Conservation (phyloP, 2,329 filamentous ascomycete species). For the Aspergillus flavus region DNA sequence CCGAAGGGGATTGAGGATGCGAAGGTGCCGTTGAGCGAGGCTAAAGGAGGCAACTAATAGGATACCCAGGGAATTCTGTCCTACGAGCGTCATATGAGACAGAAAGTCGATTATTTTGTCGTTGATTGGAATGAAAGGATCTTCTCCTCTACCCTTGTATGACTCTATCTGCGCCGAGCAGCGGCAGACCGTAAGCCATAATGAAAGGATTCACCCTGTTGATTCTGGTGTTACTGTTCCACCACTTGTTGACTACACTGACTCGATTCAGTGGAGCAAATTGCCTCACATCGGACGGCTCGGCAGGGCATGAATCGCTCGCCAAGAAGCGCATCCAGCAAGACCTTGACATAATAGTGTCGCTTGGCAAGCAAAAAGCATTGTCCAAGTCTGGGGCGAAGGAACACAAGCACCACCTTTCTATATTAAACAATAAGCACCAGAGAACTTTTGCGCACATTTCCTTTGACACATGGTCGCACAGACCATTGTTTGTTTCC, state of each 20-base stretch:
- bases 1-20: slow-evolving; percentile 16
- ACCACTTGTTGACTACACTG: not conserved
- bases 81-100: not conserved
- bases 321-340: not conserved
- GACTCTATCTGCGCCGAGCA: not conserved
- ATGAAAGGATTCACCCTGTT: not conserved
- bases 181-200: not conserved
- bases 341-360: not conserved
- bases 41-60: not conserved
- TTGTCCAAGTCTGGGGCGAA: not conserved
- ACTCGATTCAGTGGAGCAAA: not conserved
- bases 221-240: not conserved
- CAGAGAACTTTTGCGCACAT: not conserved
- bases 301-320: not conserved
- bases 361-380: not conserved
- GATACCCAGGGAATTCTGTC: not conserved
- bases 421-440: not conserved
- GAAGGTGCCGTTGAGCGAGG: slow-evolving; percentile 9
- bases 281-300: not conserved
- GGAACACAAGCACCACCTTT: not conserved
- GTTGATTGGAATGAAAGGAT: not conserved
- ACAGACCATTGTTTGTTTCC: not conserved
- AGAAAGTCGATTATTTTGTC: not conserved
- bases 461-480: not conserved
- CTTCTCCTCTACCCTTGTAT: not conserved